Percentiles rank a stretch among this genome's conserved stretches.
Evolutionary conservation across 1,139 yeast species (phyloP).

Genomic region (Magnusiomyces suaveolens): DNA sequence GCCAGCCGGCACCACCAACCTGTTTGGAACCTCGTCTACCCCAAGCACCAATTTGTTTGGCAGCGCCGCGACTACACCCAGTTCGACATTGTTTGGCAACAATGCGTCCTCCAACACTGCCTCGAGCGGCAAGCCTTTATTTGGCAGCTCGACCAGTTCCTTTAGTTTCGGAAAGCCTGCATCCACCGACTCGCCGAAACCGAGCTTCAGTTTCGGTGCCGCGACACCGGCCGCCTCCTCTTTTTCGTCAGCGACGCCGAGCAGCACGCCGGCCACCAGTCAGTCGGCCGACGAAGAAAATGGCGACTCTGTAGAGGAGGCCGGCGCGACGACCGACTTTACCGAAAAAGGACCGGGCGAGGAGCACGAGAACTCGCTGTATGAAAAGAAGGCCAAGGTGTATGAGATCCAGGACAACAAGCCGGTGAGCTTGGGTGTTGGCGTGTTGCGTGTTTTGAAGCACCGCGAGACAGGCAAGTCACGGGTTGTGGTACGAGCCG

Average conservation of each 20-base stretch:
- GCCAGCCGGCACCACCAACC: too few relatives aligned
- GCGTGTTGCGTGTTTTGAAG: constrained; percentile 65
- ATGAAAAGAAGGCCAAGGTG: constrained; percentile 62
- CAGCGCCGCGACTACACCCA: neutral
- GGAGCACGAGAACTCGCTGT: constrained; percentile 62
- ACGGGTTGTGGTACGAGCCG: constrained; percentile 75
- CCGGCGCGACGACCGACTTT: constrained; percentile 21
- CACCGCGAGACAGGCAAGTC: constrained; percentile 49
- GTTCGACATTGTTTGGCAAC: neutral
- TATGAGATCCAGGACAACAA: constrained; percentile 37
- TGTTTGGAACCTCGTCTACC: neutral
- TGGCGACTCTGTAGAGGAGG: constrained; percentile 16
- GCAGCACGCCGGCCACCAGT: neutral
- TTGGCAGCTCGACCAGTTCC: neutral
- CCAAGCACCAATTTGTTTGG: neutral
- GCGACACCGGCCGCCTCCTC: neutral
- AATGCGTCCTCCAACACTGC: neutral
- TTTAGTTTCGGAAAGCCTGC: neutral
- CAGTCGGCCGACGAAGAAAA: constrained; percentile 16
- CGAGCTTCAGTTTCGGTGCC: neutral
- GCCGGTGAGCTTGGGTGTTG: constrained; percentile 49
- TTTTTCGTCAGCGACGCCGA: too few relatives aligned
- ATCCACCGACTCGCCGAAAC: neutral
- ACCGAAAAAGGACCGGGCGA: constrained; percentile 63
- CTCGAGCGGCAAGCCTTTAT: neutral